Evolutionary conservation across 2,329 filamentous ascomycete genomes (phyloP).

Genomic region (Davidsoniella neocaledoniae): DNA sequence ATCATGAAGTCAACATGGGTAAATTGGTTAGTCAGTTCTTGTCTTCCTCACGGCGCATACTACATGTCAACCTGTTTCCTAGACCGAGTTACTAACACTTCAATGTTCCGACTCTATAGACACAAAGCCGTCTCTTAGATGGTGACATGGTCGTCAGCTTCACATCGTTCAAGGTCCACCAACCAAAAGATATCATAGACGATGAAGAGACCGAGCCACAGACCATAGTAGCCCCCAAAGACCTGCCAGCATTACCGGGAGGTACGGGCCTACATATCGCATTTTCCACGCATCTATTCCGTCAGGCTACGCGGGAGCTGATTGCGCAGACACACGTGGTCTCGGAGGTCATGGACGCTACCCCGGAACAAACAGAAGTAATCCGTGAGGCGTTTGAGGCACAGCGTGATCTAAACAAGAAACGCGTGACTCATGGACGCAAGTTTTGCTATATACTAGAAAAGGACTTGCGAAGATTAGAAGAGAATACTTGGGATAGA

Average conservation of each 20-base stretch:
- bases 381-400: conserved; percentile 1
- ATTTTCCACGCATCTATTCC: conserved; percentile 9
- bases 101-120: not conserved
- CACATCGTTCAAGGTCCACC: conserved; percentile 5
- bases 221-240: too few species aligned
- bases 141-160: conserved; percentile 9
- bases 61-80: too few species aligned
- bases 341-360: not conserved
- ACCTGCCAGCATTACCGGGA: not conserved
- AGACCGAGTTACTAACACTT: not conserved
- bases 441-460: conserved; percentile 26
- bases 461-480: conserved; percentile 39
- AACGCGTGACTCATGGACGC: conserved; percentile 9
- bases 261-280: not conserved
- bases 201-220: too few species aligned
- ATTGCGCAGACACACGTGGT: conserved; percentile 7
- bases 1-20: conserved; percentile 5
- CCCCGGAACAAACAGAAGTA: not conserved
- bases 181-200: not conserved
- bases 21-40: conserved; percentile 4
- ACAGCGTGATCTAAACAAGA: not conserved
- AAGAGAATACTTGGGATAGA: conserved; percentile 59
- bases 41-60: too few species aligned
- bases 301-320: conserved; percentile 6
- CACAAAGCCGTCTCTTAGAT: not conserved